A percentile compares a stretch with the other conserved stretches of the same genome.
phyloP scores from a whole-genome alignment of 2,329 filamentous ascomycete genomes.

The Bipolaris cookei region DNA sequence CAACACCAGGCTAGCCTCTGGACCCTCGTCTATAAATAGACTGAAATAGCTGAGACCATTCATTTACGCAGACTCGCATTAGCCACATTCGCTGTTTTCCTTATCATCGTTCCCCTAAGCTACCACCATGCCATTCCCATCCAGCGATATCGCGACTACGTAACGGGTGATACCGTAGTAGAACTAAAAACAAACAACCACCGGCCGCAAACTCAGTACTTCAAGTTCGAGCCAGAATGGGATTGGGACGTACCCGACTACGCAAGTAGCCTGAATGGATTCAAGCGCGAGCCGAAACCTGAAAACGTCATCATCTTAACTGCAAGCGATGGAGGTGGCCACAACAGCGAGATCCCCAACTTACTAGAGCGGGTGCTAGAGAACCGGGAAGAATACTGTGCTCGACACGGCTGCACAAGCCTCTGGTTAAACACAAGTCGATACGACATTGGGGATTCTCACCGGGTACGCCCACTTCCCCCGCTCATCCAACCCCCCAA shows the following conservation, averaged over 20 bases:
- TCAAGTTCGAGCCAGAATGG: slow-evolving; percentile 43
- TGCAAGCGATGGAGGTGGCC: slow-evolving; percentile 51
- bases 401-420: slow-evolving; percentile 48
- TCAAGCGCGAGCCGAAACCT: slow-evolving; percentile 41
- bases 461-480: slow-evolving; percentile 34
- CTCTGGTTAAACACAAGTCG: slow-evolving; percentile 52
- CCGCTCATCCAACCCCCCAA: not conserved
- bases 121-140: slow-evolving; percentile 37
- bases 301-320: slow-evolving; percentile 49
- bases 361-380: slow-evolving; percentile 43
- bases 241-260: slow-evolving; percentile 37
- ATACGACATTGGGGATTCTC: slow-evolving; percentile 47
- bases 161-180: slow-evolving; percentile 23
- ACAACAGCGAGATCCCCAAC: slow-evolving; percentile 51
- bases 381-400: slow-evolving; percentile 48
- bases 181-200: slow-evolving; percentile 30
- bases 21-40: not conserved
- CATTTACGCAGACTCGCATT: slow-evolving; percentile 26
- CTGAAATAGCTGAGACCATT: not conserved
- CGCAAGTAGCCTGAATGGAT: slow-evolving; percentile 37
- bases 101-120: slow-evolving; percentile 30
- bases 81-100: slow-evolving; percentile 26
- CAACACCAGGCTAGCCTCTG: no score
- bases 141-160: slow-evolving; percentile 37
- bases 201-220: slow-evolving; percentile 37